These are phyloP conservation scores for Daphne laureola DNA, from an alignment of 441 rosid genomes.

Conservation along the genomic window DNA sequence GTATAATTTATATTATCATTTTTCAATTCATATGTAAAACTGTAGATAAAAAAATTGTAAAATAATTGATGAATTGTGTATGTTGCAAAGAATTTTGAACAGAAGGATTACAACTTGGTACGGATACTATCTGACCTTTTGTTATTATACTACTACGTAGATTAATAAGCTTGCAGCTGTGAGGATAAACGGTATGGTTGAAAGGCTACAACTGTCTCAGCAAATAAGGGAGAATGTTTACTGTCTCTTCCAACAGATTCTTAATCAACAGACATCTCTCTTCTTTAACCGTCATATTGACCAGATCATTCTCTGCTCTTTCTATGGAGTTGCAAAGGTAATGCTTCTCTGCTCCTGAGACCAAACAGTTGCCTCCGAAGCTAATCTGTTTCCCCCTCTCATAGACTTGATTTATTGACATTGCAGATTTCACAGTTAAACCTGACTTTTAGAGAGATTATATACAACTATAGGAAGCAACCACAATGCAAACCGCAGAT, in stretches of 20 bases:
- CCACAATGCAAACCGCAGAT: slow-evolving; percentile 94
- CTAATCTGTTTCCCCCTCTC: slow-evolving; percentile 14
- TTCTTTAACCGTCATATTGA: slow-evolving; percentile 94
- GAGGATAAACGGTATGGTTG: slow-evolving; percentile 92
- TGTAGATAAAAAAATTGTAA: too few species aligned
- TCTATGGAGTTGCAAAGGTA: slow-evolving; percentile 91
- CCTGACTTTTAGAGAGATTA: slow-evolving; percentile 79
- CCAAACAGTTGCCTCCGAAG: slow-evolving; percentile 14
- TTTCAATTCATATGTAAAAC: too few species aligned
- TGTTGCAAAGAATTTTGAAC: too few species aligned
- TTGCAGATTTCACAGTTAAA: slow-evolving; percentile 77
- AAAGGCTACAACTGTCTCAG: slow-evolving; percentile 80
- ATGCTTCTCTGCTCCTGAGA: slow-evolving; percentile 18
- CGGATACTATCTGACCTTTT: slow-evolving; percentile 9
- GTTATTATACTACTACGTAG: slow-evolving; percentile 28
- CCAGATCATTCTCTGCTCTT: slow-evolving; percentile 96
- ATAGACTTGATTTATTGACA: slow-evolving; percentile 13
- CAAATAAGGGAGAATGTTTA: slow-evolving; percentile 81
- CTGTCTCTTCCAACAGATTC: slow-evolving; percentile 75
- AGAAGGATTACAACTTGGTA: not conserved
- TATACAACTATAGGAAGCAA: slow-evolving; percentile 89
- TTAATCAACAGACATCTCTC: slow-evolving; percentile 64
- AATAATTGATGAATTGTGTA: too few species aligned
- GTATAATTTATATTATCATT: too few species aligned
- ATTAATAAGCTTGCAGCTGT: slow-evolving; percentile 94